Evolutionary conservation across 139 green algal species (phyloP).

Genomic region (Micractinium conductrix): DNA sequence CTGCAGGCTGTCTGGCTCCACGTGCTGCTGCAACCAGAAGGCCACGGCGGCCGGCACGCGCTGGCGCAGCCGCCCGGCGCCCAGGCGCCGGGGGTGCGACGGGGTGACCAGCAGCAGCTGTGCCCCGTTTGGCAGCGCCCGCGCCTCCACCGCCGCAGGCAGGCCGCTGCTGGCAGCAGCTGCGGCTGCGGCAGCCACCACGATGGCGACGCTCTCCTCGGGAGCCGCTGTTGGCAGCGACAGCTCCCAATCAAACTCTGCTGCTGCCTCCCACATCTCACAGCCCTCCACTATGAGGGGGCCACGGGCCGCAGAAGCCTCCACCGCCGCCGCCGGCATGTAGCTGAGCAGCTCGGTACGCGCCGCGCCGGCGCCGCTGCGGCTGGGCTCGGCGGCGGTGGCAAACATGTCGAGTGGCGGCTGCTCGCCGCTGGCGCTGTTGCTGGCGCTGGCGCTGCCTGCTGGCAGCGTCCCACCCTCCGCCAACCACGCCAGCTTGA

Average conservation of each 20-base stretch:
- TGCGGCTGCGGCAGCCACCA: neutral
- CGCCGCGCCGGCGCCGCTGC: neutral
- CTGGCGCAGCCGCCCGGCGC: neutral
- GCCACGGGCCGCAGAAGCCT: neutral
- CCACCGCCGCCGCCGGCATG: neutral
- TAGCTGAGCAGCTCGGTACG: neutral
- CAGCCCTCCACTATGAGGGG: slow-evolving; percentile 1
- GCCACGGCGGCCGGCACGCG: neutral
- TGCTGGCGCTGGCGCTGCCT: neutral
- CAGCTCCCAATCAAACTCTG: slow-evolving; percentile 21
- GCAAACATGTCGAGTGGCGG: slow-evolving; percentile 24
- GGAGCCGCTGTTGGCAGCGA: neutral
- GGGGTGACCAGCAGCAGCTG: slow-evolving; percentile 20
- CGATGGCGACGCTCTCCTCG: neutral
- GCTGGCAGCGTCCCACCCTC: too few relatives aligned
- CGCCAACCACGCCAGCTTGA: slow-evolving; percentile 17
- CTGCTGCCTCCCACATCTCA: slow-evolving; percentile 27
- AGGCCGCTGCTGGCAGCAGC: neutral
- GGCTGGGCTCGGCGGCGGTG: neutral
- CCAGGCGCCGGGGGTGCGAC: neutral
- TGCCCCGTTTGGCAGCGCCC: slow-evolving; percentile 19
- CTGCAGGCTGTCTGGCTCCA: neutral
- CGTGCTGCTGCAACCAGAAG: slow-evolving; percentile 41
- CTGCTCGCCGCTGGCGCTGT: neutral
- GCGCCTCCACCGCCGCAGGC: neutral